A percentile compares a stretch with the other conserved stretches of the same genome.
These are phyloP conservation scores for Coniochaeta hoffmannii DNA, from an alignment of 2,329 filamentous ascomycete species.

Conservation along the genomic window DNA sequence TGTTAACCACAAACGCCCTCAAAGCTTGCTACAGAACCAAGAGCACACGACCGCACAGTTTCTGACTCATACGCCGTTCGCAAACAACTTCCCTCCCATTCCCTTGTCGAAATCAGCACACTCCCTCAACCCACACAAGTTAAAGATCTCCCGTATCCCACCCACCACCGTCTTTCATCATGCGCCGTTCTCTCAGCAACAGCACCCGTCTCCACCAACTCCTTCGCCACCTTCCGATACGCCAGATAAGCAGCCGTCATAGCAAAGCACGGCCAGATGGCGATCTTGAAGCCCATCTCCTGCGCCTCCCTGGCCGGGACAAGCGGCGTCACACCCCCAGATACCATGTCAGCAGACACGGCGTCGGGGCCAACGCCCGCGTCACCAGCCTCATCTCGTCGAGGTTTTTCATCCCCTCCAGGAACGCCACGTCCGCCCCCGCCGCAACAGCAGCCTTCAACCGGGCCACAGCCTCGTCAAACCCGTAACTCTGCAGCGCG, in stretches of 20 bases:
- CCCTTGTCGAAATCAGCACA: slow-evolving; percentile 21
- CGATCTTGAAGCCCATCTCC: slow-evolving; percentile 21
- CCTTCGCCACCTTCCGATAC: slow-evolving; percentile 20
- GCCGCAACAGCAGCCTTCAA: slow-evolving; percentile 41
- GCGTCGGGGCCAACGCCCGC: slow-evolving; percentile 16
- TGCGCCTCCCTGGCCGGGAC: slow-evolving; percentile 17
- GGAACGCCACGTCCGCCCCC: slow-evolving; percentile 53
- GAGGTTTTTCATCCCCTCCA: slow-evolving; percentile 47
- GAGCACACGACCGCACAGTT: too few species aligned
- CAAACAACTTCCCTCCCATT: slow-evolving; percentile 19
- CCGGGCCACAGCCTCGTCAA: slow-evolving; percentile 44
- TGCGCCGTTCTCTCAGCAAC: slow-evolving; percentile 18
- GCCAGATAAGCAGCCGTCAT: slow-evolving; percentile 22
- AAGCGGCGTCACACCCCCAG: slow-evolving; percentile 24
- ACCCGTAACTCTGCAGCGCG: slow-evolving; percentile 48
- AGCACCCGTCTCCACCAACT: slow-evolving; percentile 22
- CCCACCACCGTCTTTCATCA: slow-evolving; percentile 15
- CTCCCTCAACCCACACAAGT: slow-evolving; percentile 20
- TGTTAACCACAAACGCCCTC: too few species aligned
- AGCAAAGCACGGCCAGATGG: slow-evolving; percentile 24
- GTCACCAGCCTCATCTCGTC: slow-evolving; percentile 29
- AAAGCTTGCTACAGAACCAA: too few species aligned
- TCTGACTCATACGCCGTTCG: slow-evolving; percentile 17
- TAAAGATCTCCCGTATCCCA: slow-evolving; percentile 20
- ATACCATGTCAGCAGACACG: slow-evolving; percentile 23